phyloP scores from a whole-genome alignment of 257 asterid species.

The Jacaranda copaia region DNA sequence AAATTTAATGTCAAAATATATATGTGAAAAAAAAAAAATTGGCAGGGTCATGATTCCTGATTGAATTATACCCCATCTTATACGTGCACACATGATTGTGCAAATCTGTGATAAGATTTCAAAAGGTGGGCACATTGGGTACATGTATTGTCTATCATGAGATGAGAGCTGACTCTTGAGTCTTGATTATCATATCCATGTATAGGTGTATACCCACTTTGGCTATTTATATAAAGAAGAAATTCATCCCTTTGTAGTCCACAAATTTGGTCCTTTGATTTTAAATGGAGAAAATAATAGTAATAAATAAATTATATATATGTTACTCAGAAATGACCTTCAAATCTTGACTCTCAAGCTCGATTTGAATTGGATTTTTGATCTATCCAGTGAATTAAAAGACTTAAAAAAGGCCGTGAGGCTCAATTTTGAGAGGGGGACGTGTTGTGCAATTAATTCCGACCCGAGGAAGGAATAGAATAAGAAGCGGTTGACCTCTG shows the following conservation, averaged over 20 bases:
- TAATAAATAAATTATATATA: too few species aligned
- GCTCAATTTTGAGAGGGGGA: too few species aligned
- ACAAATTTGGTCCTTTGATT: background rate
- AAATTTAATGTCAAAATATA: background rate
- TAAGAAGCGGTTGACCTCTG: too few species aligned
- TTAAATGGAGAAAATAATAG: too few species aligned
- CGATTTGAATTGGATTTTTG: too few species aligned
- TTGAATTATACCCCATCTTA: slow-evolving; percentile 12
- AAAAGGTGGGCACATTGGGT: slow-evolving; percentile 37
- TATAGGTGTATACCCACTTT: slow-evolving; percentile 22
- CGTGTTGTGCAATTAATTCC: too few species aligned
- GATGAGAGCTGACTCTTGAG: slow-evolving; percentile 43
- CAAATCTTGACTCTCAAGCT: too few species aligned
- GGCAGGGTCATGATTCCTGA: slow-evolving; percentile 9
- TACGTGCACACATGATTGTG: slow-evolving; percentile 25
- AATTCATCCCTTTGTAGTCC: background rate
- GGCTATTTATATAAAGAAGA: background rate
- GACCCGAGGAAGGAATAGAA: too few species aligned
- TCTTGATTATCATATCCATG: slow-evolving; percentile 19
- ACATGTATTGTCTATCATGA: slow-evolving; percentile 35
- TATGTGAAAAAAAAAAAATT: background rate
- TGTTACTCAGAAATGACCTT: too few species aligned
- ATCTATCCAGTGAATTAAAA: too few species aligned
- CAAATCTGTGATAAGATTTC: slow-evolving; percentile 25
- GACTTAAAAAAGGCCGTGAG: too few species aligned